These are phyloP conservation scores for Straminergon stramineum DNA, from an alignment of 225 moss, liverwort and hornwort genomes.

Conservation along the genomic window DNA sequence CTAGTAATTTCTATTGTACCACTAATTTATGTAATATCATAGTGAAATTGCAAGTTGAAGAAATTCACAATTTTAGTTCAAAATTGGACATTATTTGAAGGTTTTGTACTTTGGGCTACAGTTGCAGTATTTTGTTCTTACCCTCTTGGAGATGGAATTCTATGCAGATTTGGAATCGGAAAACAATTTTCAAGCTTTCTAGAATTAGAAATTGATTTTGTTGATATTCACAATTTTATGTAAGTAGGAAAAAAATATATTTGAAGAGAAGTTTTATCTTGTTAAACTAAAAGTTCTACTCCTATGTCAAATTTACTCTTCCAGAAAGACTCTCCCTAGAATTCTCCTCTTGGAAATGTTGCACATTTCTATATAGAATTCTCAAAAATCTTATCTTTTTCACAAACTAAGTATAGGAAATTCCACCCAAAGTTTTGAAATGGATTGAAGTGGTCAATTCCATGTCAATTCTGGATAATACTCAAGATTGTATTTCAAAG, in stretches of 20 bases:
- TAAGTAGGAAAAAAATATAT: not conserved
- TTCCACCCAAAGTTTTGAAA: not conserved
- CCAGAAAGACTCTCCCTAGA: rapidly evolving
- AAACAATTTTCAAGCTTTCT: not conserved
- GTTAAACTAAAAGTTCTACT: not conserved
- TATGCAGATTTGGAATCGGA: rapidly evolving
- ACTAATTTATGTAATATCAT: not conserved
- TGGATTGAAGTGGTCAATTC: not conserved
- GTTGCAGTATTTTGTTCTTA: not conserved
- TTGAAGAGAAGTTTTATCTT: not conserved
- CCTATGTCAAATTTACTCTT: not conserved
- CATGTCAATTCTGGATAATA: not conserved
- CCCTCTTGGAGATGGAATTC: rapidly evolving
- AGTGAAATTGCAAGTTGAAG: not conserved
- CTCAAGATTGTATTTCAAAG: not conserved
- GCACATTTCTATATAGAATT: not conserved
- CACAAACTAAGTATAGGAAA: not conserved
- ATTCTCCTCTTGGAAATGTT: not conserved
- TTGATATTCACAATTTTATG: rapidly evolving
- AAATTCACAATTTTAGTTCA: not conserved
- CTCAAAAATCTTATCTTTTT: not conserved
- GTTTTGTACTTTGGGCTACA: not conserved
- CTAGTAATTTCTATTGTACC: not conserved
- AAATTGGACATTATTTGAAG: not conserved
- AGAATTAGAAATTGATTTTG: not conserved